phyloP scores from a whole-genome alignment of 768 basidiomycete genomes.

The Tricholoma matsutake region DNA sequence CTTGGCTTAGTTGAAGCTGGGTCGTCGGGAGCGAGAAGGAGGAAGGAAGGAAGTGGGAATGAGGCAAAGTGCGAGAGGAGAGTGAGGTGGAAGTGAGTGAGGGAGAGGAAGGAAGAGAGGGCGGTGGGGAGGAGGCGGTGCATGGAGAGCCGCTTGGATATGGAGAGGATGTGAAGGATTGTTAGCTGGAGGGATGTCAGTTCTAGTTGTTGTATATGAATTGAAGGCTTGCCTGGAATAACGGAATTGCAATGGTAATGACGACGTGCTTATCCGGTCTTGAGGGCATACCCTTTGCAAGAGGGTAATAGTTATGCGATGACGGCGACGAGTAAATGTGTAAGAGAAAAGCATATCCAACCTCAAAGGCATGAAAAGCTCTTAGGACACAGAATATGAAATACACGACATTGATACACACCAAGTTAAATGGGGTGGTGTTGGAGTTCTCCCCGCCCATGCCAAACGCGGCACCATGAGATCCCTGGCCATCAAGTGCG shows the following conservation, averaged over 20 bases:
- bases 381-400: not conserved
- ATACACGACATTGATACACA: slow-evolving; percentile 31
- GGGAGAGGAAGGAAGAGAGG: slow-evolving; percentile 53
- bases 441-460: slow-evolving; percentile 40
- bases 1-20: not conserved
- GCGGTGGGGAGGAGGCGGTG: slow-evolving; percentile 72
- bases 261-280: slow-evolving; percentile 72
- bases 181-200: slow-evolving; percentile 40
- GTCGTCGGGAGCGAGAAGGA: slow-evolving; percentile 9
- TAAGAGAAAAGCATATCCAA: slow-evolving; percentile 74
- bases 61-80: slow-evolving; percentile 37
- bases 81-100: slow-evolving; percentile 67
- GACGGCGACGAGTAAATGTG: slow-evolving; percentile 70
- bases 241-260: slow-evolving; percentile 69
- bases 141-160: slow-evolving; percentile 58
- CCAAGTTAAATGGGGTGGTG: slow-evolving; percentile 69
- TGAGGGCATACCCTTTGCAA: slow-evolving; percentile 40
- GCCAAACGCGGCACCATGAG: slow-evolving; percentile 35
- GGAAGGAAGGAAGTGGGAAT: slow-evolving; percentile 9
- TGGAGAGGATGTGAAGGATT: slow-evolving; percentile 63
- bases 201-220: not conserved
- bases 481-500: slow-evolving; percentile 53
- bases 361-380: slow-evolving; percentile 35
- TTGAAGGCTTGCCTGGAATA: slow-evolving; percentile 54
- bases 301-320: slow-evolving; percentile 46